Base-by-base conservation (phyloP, 1,284 basidiomycete genomes). In the Pseudozyma tsukubaensis region DNA sequence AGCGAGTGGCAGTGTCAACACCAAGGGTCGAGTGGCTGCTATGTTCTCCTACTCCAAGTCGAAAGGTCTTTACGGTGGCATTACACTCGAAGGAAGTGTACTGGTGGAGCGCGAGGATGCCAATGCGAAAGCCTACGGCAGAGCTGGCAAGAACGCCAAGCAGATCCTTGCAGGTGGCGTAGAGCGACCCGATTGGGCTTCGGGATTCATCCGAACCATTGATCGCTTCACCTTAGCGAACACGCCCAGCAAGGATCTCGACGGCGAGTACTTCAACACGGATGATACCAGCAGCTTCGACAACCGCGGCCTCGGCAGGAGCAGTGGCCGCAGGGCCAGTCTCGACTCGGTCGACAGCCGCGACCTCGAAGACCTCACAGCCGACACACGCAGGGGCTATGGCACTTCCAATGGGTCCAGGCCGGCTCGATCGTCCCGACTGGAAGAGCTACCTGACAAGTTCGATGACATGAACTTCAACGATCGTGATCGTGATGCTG, bases 11-110 rank as follows among this genome's bases (percentile, higher is more conserved):
- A 88, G 93, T 0, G 78, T 99, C 58, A 97, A 91, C 82, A 89
- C 92, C 0, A 92, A 90, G 53, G 95, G 95, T 51, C 92, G 92
- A 82, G 86, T 97, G 5, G 93, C 95, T 8, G 94, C 95, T 50
- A 97, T 98, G 94, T 93, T 86, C 65, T 47, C 72, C 74, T 99
- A 99, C 85, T 95, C 93, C 4, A 94, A 95, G 85, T 95, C 94
- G 4, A 90, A 93, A 72, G 96, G 96, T 12, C 88, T 97, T 1
- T 97, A 97, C 74, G 94, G 92, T 44, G 92, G 90, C 11, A 86
- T 89, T 19, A 94, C 93, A 10, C 86, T 98, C 37, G 95, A 98
- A 87, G 96, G 96, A 11, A 94, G 92, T 0, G 91, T 97, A 45
- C 94, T 99, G 57, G 88, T 97, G 19, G 96, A 98, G 85, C 90